A percentile compares a stretch with the other conserved stretches of the same genome.
phyloP scores from a whole-genome alignment of 306 rosid genomes.

The Medicago truncatula region DNA sequence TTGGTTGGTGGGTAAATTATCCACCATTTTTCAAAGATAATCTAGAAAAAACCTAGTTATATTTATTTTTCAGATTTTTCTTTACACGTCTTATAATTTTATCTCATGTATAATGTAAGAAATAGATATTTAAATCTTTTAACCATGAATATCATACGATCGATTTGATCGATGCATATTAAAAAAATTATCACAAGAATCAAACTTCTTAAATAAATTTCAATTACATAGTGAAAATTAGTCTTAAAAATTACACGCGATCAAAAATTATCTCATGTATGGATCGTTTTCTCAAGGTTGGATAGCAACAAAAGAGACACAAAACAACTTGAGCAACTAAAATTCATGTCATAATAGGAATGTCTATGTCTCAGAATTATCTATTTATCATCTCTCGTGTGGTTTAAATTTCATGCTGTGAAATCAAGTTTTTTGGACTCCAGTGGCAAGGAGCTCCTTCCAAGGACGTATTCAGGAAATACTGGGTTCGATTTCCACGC shows the following conservation, averaged over 20 bases:
- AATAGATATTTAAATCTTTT: background rate
- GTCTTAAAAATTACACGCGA: background rate
- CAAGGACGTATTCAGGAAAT: too few species aligned
- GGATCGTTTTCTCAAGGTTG: background rate
- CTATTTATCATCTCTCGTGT: constrained; percentile 20
- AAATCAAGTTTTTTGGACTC: too few species aligned
- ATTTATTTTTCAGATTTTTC: background rate
- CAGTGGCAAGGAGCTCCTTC: too few species aligned
- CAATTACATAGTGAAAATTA: background rate
- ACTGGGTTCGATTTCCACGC: too few species aligned
- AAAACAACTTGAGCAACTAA: background rate
- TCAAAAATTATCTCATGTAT: background rate
- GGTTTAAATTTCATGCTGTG: constrained; percentile 31
- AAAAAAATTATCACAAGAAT: background rate
- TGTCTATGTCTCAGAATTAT: constrained; percentile 44
- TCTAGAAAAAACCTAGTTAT: too few species aligned
- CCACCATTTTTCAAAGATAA: too few species aligned
- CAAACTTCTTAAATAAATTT: background rate
- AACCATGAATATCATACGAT: background rate
- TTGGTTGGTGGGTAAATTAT: too few species aligned
- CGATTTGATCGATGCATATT: background rate
- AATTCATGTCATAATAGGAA: background rate
- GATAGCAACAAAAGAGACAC: constrained; percentile 14
- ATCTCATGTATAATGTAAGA: background rate
- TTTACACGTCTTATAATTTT: background rate